Evolutionary conservation across 2,329 filamentous ascomycete genomes (phyloP).

Genomic region (Kalaharituber pfeilii): DNA sequence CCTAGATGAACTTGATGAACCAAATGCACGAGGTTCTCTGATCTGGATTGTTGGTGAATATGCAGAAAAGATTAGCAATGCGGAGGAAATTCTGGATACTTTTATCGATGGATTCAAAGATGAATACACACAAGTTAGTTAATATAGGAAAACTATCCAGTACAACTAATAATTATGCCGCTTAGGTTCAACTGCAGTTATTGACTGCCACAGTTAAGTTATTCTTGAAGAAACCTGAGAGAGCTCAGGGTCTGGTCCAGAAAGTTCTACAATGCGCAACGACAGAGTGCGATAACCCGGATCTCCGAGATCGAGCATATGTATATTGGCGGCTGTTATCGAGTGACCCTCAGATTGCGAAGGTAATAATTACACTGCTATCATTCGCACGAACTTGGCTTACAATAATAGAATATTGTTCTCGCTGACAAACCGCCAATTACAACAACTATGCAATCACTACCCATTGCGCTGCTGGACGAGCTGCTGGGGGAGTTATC

Average conservation of each 20-base stretch:
- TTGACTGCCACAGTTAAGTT: constrained; percentile 93
- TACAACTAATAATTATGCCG: constrained; percentile 9
- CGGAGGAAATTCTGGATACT: constrained; percentile 76
- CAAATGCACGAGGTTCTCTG: constrained; percentile 69
- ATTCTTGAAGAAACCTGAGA: constrained; percentile 90
- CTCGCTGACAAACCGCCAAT: constrained; percentile 91
- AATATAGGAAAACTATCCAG: not conserved
- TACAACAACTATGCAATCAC: constrained; percentile 76
- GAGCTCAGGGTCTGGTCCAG: constrained; percentile 70
- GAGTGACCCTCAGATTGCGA: constrained; percentile 76
- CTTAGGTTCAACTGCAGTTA: constrained; percentile 87
- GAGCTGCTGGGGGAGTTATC: constrained; percentile 83
- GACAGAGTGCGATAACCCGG: constrained; percentile 89
- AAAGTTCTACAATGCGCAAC: constrained; percentile 88
- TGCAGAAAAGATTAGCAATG: constrained; percentile 96
- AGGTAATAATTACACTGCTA: constrained; percentile 36
- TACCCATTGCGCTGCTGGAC: constrained; percentile 69
- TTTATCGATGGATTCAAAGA: constrained; percentile 93
- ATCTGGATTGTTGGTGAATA: constrained; percentile 99
- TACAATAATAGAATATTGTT: constrained; percentile 50
- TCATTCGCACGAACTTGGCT: not conserved
- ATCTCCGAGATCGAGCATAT: constrained; percentile 91
- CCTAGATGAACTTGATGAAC: constrained; percentile 92
- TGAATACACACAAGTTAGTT: constrained; percentile 73
- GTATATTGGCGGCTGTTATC: constrained; percentile 96